Evolutionary conservation across 805 yeast species (phyloP).

Genomic region (Nematodospora valgi): DNA sequence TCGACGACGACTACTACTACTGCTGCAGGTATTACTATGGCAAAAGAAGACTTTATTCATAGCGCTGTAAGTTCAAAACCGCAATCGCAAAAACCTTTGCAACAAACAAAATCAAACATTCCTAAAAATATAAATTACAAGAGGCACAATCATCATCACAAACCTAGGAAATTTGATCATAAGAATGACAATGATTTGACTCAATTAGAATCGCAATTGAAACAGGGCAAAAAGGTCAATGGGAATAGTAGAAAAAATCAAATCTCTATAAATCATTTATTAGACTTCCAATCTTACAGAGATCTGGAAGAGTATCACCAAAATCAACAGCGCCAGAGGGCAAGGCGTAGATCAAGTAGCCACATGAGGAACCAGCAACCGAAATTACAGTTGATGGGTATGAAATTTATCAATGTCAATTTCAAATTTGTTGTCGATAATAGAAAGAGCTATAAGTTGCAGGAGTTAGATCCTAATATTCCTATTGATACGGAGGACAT

Average conservation of each 20-base stretch:
- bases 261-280: slow-evolving; percentile 51
- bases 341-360: slow-evolving; percentile 13
- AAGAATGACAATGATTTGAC: neutral
- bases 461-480: slow-evolving; percentile 70
- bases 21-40: too few relatives aligned
- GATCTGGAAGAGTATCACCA: slow-evolving; percentile 28
- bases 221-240: slow-evolving; percentile 11
- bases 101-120: too few relatives aligned
- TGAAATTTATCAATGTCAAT: slow-evolving; percentile 75
- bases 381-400: slow-evolving; percentile 54
- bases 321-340: slow-evolving; percentile 2
- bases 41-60: too few relatives aligned
- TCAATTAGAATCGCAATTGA: slow-evolving; percentile 13
- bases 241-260: slow-evolving; percentile 13
- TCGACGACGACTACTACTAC: too few relatives aligned
- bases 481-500: slow-evolving; percentile 61
- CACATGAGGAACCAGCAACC: slow-evolving; percentile 8
- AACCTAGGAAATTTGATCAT: slow-evolving; percentile 2
- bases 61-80: too few relatives aligned
- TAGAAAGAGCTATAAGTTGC: slow-evolving; percentile 51
- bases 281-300: slow-evolving; percentile 49
- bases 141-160: neutral
- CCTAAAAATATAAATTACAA: neutral
- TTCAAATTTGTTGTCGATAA: slow-evolving; percentile 80
- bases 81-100: too few relatives aligned